phyloP scores from a whole-genome alignment of 179 eudicot species.

The Silene vulgaris region DNA sequence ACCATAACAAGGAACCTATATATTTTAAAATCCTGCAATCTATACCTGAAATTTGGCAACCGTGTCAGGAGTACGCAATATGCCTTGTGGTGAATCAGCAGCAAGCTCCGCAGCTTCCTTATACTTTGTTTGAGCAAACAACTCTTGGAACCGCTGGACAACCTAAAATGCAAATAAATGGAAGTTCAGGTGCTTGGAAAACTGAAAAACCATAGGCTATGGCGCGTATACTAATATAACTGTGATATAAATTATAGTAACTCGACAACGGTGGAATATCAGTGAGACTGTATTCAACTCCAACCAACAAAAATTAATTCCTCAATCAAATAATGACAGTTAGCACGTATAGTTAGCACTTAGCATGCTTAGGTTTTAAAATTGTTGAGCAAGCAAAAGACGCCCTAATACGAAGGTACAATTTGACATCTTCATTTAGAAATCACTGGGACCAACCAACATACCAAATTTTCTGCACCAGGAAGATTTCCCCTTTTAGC shows the following conservation, averaged over 20 bases:
- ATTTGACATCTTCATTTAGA: background rate
- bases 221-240: background rate
- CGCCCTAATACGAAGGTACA: background rate
- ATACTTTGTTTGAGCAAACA: constrained; percentile 92
- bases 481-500: constrained; percentile 97
- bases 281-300: background rate
- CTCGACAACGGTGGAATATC: background rate
- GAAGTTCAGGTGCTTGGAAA: background rate
- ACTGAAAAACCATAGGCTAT: background rate
- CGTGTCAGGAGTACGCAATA: constrained; percentile 94
- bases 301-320: background rate
- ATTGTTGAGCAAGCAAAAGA: background rate
- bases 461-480: constrained; percentile 95
- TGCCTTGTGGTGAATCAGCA: constrained; percentile 97
- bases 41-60: constrained; percentile 93
- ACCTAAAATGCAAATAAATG: constrained; percentile 45
- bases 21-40: constrained; percentile 1
- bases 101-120: constrained; percentile 99
- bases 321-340: background rate
- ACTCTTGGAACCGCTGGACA: constrained; percentile 94
- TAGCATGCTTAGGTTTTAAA: background rate
- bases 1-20: background rate
- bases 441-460: constrained; percentile 10
- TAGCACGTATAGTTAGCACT: background rate
- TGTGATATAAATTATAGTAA: background rate